phyloP scores from a whole-genome alignment of 805 yeast species.

The Cyberlindnera meyerae region DNA sequence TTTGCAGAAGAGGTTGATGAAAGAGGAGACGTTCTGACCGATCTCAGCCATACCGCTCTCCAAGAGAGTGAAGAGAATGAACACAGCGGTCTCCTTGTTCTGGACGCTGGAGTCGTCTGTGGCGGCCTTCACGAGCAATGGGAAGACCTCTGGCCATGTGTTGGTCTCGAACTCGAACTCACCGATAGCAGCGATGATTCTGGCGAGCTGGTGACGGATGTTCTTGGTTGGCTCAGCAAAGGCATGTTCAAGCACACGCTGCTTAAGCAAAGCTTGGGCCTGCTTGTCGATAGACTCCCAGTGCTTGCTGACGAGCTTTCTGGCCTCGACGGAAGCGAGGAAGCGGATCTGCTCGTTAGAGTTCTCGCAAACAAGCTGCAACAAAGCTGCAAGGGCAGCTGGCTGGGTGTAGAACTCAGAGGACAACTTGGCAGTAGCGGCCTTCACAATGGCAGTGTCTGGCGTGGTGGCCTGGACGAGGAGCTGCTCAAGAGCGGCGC shows the following conservation, averaged over 20 bases:
- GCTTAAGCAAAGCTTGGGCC: constrained; percentile 57
- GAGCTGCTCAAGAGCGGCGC: constrained; percentile 70
- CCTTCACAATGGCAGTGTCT: constrained; percentile 74
- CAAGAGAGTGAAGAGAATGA: constrained; percentile 68
- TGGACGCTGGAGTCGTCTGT: constrained; percentile 44
- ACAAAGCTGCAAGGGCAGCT: constrained; percentile 70
- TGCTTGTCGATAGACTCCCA: constrained; percentile 52
- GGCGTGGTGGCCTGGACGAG: constrained; percentile 76
- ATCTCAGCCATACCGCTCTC: constrained; percentile 64
- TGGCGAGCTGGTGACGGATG: constrained; percentile 84
- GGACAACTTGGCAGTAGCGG: constrained; percentile 71
- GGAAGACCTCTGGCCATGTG: constrained; percentile 75
- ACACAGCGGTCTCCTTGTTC: constrained; percentile 77
- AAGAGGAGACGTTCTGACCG: constrained; percentile 53
- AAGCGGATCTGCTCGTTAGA: constrained; percentile 72
- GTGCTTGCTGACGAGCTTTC: constrained; percentile 68
- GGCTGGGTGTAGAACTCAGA: constrained; percentile 70
- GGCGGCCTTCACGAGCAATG: constrained; percentile 64
- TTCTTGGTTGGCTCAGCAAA: constrained; percentile 57
- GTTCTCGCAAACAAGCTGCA: constrained; percentile 73
- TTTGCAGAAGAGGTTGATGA: constrained; percentile 63
- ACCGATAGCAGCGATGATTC: constrained; percentile 85
- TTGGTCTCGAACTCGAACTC: constrained; percentile 62
- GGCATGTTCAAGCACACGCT: constrained; percentile 62
- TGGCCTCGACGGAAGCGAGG: constrained; percentile 93